phyloP scores from a whole-genome alignment of 371 early-diverging fungal genomes.

The Circinella minor region DNA sequence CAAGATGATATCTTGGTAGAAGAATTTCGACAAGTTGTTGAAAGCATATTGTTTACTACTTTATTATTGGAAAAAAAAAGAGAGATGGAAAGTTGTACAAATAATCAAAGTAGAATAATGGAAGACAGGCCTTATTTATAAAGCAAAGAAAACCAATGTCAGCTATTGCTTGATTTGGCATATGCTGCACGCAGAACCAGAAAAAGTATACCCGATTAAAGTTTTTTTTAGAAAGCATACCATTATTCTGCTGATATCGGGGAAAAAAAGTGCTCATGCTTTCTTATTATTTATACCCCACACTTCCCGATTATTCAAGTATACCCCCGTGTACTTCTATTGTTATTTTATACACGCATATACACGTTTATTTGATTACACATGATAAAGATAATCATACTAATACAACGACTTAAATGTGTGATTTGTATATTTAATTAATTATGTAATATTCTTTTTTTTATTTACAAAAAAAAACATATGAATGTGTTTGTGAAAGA shows the following conservation, averaged over 20 bases:
- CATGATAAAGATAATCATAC: too few species aligned
- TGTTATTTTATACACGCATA: not conserved
- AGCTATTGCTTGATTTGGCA: not conserved
- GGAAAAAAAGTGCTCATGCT: not conserved
- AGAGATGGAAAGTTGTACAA: not conserved
- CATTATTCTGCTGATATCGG: not conserved
- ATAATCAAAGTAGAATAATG: not conserved
- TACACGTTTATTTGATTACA: not conserved
- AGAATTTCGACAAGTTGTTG: not conserved
- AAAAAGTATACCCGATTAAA: conserved; percentile 6
- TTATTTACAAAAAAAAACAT: conserved; percentile 3
- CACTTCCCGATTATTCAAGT: not conserved
- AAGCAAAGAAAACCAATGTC: not conserved
- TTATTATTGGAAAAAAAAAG: not conserved
- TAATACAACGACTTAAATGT: too few species aligned
- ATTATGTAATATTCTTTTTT: conserved; percentile 4
- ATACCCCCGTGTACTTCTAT: not conserved
- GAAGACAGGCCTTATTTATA: not conserved
- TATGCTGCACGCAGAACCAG: not conserved
- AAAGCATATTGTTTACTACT: not conserved
- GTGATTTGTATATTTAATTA: not conserved
- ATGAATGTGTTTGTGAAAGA: not conserved
- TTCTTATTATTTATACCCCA: not conserved
- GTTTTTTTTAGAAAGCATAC: conserved; percentile 2
- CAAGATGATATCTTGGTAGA: not conserved